phyloP scores from a whole-genome alignment of 768 basidiomycete genomes.

The Butyriboletus loyo region DNA sequence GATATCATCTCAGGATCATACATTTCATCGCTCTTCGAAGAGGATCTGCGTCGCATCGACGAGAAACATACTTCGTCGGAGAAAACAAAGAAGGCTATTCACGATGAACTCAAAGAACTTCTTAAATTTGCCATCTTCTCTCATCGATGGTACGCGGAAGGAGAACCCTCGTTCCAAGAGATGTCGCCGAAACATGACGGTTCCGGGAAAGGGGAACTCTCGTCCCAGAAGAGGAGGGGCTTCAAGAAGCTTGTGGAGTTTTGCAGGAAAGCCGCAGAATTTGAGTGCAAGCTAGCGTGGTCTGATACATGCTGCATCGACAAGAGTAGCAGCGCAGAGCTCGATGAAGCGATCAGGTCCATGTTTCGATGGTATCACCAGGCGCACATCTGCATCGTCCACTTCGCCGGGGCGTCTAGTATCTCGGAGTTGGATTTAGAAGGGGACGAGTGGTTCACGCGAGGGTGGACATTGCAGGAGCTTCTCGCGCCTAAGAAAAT shows the following conservation, averaged over 20 bases:
- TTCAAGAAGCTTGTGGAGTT: slow-evolving; percentile 12
- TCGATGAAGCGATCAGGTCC: slow-evolving; percentile 17
- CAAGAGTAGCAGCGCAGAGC: slow-evolving; percentile 14
- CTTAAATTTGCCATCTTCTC: slow-evolving; percentile 17
- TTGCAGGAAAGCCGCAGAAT: slow-evolving; percentile 4
- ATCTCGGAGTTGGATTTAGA: not conserved
- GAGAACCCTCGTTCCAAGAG: slow-evolving; percentile 5
- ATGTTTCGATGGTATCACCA: slow-evolving; percentile 19
- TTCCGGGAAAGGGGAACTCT: slow-evolving; percentile 5
- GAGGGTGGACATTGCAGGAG: slow-evolving; percentile 15
- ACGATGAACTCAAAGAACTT: not conserved
- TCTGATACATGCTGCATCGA: slow-evolving; percentile 16
- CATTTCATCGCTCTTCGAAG: not conserved
- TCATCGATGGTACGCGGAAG: slow-evolving; percentile 12
- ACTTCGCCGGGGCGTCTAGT: slow-evolving; percentile 6
- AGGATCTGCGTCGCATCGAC: not conserved
- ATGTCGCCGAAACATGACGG: not conserved
- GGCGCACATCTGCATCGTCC: slow-evolving; percentile 13
- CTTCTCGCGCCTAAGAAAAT: slow-evolving; percentile 11
- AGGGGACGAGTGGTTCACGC: slow-evolving; percentile 12
- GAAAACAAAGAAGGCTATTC: not conserved
- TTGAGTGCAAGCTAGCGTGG: slow-evolving; percentile 15
- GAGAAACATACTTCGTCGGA: not conserved
- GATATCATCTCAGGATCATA: not conserved
- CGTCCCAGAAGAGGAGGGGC: slow-evolving; percentile 2